phyloP scores from a whole-genome alignment of 495 filamentous ascomycete species.

The Penicillium maclennaniae region DNA sequence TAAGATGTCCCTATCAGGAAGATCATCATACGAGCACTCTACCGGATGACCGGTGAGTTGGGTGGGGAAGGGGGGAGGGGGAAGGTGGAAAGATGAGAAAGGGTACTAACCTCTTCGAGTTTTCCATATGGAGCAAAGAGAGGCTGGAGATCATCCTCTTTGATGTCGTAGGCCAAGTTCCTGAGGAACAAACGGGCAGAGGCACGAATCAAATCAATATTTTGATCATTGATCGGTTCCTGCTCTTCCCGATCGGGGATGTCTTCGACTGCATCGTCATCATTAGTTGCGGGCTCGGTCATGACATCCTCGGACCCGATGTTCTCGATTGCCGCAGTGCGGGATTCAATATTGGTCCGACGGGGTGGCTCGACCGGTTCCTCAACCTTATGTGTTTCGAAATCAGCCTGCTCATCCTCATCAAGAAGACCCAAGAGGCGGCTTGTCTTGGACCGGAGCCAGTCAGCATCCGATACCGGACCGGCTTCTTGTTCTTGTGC shows the following conservation, averaged over 20 bases:
- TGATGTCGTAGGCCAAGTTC: slow-evolving; percentile 79
- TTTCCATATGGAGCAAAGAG: slow-evolving; percentile 67
- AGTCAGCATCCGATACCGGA: slow-evolving; percentile 68
- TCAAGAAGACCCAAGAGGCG: slow-evolving; percentile 81
- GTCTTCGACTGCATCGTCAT: slow-evolving; percentile 17
- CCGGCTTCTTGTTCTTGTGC: slow-evolving; percentile 17
- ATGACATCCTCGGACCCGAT: slow-evolving; percentile 15
- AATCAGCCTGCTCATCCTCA: slow-evolving; percentile 51
- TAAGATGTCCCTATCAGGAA: slow-evolving; percentile 99
- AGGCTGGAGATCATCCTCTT: slow-evolving; percentile 69
- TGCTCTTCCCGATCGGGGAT: slow-evolving; percentile 16
- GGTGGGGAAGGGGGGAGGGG: slow-evolving; percentile 6
- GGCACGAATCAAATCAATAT: slow-evolving; percentile 41
- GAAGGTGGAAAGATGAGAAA: slow-evolving; percentile 8
- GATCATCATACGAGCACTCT: slow-evolving; percentile 73
- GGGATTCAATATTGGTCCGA: slow-evolving; percentile 19
- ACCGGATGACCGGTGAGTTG: slow-evolving; percentile 5
- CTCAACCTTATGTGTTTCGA: slow-evolving; percentile 20
- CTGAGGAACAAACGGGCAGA: slow-evolving; percentile 76
- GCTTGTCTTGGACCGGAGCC: slow-evolving; percentile 90
- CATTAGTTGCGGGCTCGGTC: slow-evolving; percentile 7
- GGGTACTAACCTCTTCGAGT: slow-evolving; percentile 77
- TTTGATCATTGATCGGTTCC: slow-evolving; percentile 20
- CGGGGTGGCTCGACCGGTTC: slow-evolving; percentile 12
- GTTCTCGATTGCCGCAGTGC: slow-evolving; percentile 21